A percentile compares a stretch with the other conserved stretches of the same genome.
These are phyloP conservation scores for Butyriboletus loyo DNA, from an alignment of 768 basidiomycete genomes.

Conservation along the genomic window DNA sequence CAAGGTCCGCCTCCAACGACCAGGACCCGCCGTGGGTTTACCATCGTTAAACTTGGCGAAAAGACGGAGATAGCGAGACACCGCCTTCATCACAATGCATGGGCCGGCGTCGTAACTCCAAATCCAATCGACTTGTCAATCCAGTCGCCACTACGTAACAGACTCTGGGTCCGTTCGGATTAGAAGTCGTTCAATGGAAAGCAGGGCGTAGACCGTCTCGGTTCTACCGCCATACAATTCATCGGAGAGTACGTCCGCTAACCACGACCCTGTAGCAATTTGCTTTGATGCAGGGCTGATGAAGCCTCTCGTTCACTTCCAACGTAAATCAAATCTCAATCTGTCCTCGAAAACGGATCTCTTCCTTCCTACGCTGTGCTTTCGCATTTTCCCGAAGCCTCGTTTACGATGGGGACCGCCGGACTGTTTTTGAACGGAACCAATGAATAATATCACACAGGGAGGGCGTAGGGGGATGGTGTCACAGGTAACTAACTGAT, in stretches of 20 bases:
- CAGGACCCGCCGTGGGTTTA: constrained; percentile 27
- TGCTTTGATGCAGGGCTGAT: neutral
- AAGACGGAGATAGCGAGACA: constrained; percentile 3
- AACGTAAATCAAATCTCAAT: neutral
- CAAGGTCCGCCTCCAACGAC: constrained; percentile 48
- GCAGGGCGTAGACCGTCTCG: too few relatives aligned
- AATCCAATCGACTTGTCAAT: too few relatives aligned
- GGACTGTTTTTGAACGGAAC: too few relatives aligned
- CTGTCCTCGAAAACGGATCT: too few relatives aligned
- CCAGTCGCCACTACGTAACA: neutral
- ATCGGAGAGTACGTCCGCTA: too few relatives aligned
- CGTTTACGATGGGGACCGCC: too few relatives aligned
- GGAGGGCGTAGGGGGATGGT: too few relatives aligned
- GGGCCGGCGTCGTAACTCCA: too few relatives aligned
- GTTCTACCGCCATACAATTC: too few relatives aligned
- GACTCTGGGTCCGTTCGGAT: too few relatives aligned
- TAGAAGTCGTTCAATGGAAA: too few relatives aligned
- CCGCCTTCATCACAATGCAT: constrained; percentile 1
- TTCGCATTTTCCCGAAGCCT: neutral
- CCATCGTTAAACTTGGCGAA: neutral
- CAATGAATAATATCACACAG: too few relatives aligned
- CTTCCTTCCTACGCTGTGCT: neutral
- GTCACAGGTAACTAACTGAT: neutral
- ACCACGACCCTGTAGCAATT: neutral
- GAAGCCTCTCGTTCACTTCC: neutral